phyloP scores from a whole-genome alignment of 352 stramenopile genomes.

The Hyaloperonospora brassicae region DNA sequence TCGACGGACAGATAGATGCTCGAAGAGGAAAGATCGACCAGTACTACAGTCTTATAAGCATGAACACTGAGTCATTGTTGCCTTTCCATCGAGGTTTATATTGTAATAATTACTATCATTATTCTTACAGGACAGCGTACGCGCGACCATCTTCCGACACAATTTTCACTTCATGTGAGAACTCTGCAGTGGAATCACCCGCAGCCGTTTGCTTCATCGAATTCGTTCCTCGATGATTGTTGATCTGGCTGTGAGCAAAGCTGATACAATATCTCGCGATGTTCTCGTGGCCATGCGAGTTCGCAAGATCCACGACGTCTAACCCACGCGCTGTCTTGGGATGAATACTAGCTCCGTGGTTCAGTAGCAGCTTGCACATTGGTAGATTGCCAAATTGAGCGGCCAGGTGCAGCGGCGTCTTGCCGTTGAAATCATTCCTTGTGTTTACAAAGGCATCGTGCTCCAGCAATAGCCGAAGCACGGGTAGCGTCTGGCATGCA shows the following conservation, averaged over 20 bases:
- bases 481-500: constrained; percentile 28
- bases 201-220: constrained; percentile 16
- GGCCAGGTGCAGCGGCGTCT: constrained; percentile 52
- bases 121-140: constrained; percentile 30
- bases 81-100: constrained; percentile 14
- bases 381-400: constrained; percentile 39
- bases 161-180: constrained; percentile 25
- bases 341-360: constrained; percentile 24
- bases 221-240: not conserved
- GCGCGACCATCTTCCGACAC: constrained; percentile 29
- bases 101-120: not conserved
- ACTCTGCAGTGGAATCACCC: constrained; percentile 16
- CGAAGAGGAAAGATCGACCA: too few relatives aligned
- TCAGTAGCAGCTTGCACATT: constrained; percentile 46
- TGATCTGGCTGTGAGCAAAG: constrained; percentile 9
- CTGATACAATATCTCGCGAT: constrained; percentile 26
- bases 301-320: constrained; percentile 23
- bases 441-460: constrained; percentile 44
- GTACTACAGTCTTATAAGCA: not conserved
- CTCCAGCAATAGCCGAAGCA: constrained; percentile 39
- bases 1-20: too few relatives aligned
- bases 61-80: not conserved
- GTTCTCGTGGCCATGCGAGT: constrained; percentile 22
- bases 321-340: constrained; percentile 24
- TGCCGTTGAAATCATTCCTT: constrained; percentile 37